Percentiles rank a stretch among this genome's conserved stretches.
These are phyloP conservation scores for Cryphonectria japonica DNA, from an alignment of 2,329 filamentous ascomycete species.

Conservation along the genomic window DNA sequence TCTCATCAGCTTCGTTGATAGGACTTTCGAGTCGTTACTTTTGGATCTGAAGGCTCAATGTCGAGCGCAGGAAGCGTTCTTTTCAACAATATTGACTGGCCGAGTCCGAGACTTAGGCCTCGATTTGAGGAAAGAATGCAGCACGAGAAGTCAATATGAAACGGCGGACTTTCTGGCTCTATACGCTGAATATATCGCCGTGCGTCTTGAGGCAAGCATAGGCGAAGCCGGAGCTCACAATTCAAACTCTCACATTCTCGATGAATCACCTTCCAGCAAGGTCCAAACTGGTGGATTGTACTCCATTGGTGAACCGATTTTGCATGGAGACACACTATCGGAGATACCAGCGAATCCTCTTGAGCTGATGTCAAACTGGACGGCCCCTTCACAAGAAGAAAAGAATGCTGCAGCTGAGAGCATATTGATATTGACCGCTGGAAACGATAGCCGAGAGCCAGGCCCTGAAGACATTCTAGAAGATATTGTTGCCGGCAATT, in stretches of 20 bases:
- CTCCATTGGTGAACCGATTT: neutral
- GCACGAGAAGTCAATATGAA: neutral
- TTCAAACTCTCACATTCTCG: neutral
- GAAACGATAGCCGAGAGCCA: neutral
- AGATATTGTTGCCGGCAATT: neutral
- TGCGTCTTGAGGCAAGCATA: neutral
- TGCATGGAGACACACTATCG: neutral
- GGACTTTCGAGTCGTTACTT: neutral
- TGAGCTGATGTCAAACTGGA: neutral
- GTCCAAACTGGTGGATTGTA: neutral
- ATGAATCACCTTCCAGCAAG: neutral
- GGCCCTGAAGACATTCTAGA: neutral
- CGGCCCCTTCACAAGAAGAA: too few relatives aligned
- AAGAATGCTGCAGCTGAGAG: neutral
- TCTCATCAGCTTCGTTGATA: neutral
- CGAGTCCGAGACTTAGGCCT: neutral
- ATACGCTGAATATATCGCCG: neutral
- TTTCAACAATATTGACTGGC: neutral
- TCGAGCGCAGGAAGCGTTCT: neutral
- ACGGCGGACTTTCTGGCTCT: neutral
- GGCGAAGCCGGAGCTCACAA: neutral
- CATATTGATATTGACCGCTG: neutral
- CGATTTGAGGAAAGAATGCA: neutral
- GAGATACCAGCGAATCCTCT: neutral
- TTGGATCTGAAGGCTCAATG: neutral